Base-by-base conservation (phyloP, 768 basidiomycete species). In the Termitomyces titanicus region DNA sequence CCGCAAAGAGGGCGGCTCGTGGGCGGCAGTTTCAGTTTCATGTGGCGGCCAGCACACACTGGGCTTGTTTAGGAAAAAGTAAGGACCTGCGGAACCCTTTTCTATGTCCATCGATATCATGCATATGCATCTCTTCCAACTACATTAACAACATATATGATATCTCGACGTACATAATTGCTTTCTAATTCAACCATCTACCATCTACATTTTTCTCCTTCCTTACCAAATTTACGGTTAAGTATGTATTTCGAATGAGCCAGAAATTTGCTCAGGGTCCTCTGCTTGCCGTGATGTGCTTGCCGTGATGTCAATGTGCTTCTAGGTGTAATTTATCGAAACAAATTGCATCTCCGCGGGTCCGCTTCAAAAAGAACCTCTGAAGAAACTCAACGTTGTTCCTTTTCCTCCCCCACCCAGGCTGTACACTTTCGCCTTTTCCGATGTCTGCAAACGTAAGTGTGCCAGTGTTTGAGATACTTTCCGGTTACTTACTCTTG, bases 11-110 rank as follows among this genome's bases (percentile, higher is more conserved):
- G 89, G 89, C 13, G 85, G 85, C 17, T 73, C 79, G 6, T 89
- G 86, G 86, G 78, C 79, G 39, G 84, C 88, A 15, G 65, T 81
- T 22, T 75, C 79, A 20, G 85, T 84, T 35, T 79, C 86, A 1
- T 91, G 89, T 66, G 89, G 89, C 33, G 89, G 89, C 3, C 90
- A 92, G 64, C 89, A 92, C 64, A 84, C 87, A 2, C 64, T 91
- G 18, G 89, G 84, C 31, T 70, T 90, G 53, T 81, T 90, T 68
- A 81, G 84, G 64, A 87, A 82, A 65, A 88, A 85, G 67, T 64
- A 66, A 60, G 60, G 24, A 54, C 37, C 17, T 18, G 1, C 43
- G n/a, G 7, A 22, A 8, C 24, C 31, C 43, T 40, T 24, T 52
- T 50, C 48, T 24, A 31, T 33, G 34, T 42, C 15, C 17, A 11